Percentiles rank a stretch among this genome's conserved stretches.
phyloP scores from a whole-genome alignment of 495 filamentous ascomycete species.

The Penicillium flavigenum region DNA sequence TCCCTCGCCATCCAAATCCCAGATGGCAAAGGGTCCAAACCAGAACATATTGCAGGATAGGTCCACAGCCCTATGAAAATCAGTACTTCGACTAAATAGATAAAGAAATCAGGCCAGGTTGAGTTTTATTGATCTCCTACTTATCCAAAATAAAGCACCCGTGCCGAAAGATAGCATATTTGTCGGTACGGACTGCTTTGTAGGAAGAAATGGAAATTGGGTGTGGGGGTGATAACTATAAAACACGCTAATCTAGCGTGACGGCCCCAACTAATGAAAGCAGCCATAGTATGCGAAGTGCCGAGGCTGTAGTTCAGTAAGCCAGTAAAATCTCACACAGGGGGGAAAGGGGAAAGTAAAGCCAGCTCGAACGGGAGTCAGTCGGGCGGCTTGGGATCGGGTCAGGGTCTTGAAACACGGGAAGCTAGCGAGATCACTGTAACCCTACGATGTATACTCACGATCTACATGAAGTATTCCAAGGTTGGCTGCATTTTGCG shows the following conservation, averaged over 20 bases:
- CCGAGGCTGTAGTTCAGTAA: neutral
- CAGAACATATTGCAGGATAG: too few species aligned
- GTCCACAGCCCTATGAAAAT: too few species aligned
- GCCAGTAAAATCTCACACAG: neutral
- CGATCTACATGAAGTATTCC: neutral
- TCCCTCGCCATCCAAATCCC: too few species aligned
- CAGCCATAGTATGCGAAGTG: neutral
- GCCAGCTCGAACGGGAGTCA: neutral
- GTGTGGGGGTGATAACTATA: slow-evolving; percentile 2
- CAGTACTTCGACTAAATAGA: too few species aligned
- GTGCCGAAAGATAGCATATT: too few species aligned
- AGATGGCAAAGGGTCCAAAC: too few species aligned
- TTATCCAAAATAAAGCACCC: too few species aligned
- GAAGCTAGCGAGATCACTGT: neutral
- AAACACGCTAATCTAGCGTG: neutral
- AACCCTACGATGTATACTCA: neutral
- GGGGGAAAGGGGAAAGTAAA: neutral
- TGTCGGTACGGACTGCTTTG: too few species aligned
- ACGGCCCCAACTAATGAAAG: neutral
- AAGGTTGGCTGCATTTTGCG: neutral
- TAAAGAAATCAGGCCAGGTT: too few species aligned
- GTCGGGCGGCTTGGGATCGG: neutral
- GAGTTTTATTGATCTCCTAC: too few species aligned
- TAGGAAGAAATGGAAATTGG: neutral
- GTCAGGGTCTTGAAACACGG: neutral